Conservation (phyloP, 148 eudicot genomes). For the Camellia japonica region DNA sequence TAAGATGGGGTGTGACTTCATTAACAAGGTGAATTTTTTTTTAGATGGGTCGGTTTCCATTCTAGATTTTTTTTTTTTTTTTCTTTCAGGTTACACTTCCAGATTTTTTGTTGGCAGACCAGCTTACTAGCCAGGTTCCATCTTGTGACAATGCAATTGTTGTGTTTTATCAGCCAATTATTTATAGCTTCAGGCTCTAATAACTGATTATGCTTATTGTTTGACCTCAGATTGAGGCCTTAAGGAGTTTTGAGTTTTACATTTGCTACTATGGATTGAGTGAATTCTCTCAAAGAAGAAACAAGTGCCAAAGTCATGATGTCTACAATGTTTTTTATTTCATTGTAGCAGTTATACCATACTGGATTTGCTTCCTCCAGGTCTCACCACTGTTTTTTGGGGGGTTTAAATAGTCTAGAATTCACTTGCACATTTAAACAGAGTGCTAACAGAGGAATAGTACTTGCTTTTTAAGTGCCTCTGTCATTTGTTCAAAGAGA, state of each 20-base stretch:
- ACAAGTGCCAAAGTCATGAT: constrained; percentile 47
- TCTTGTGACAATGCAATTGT: background rate
- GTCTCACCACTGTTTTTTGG: constrained; percentile 26
- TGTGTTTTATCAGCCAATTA: background rate
- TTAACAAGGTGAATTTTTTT: background rate
- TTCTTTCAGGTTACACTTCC: constrained; percentile 42
- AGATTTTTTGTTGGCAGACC: constrained; percentile 54
- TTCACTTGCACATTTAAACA: background rate
- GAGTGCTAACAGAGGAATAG: background rate
- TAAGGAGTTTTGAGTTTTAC: constrained; percentile 45
- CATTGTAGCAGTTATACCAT: constrained; percentile 68
- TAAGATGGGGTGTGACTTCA: background rate
- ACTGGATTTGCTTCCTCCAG: constrained; percentile 86
- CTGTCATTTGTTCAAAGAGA: constrained; percentile 65
- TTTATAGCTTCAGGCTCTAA: background rate
- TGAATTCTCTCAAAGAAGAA: constrained; percentile 30
- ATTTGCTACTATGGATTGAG: constrained; percentile 43
- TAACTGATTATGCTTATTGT: background rate
- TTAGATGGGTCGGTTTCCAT: background rate
- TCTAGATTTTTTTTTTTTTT: background rate
- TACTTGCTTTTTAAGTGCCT: constrained; percentile 51
- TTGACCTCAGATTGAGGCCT: constrained; percentile 40
- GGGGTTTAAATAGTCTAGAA: background rate
- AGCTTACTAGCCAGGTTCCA: constrained; percentile 47
- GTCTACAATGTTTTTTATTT: constrained; percentile 64